Conservation (phyloP, 73 alveolate genomes). For the Tetrahymena borealis region DNA sequence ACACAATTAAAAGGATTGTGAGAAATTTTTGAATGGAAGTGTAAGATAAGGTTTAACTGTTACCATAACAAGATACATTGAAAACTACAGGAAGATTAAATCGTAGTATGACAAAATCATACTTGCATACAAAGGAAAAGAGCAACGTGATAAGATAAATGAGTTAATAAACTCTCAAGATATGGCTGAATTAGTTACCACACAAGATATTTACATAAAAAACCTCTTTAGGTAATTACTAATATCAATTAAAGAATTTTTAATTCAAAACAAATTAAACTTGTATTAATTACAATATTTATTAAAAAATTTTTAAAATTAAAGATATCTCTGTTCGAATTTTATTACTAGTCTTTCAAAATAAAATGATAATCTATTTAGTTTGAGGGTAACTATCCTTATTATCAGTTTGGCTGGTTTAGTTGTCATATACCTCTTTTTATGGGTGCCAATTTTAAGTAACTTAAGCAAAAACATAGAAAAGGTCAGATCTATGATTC, state of each 20-base stretch:
- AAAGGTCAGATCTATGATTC: neutral
- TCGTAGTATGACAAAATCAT: neutral
- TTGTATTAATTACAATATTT: no score
- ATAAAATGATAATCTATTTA: neutral
- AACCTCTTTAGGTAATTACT: neutral
- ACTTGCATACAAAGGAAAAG: neutral
- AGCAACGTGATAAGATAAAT: neutral
- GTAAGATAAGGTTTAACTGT: neutral
- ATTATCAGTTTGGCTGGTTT: neutral
- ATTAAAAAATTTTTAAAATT: neutral
- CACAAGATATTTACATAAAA: neutral
- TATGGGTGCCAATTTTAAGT: neutral
- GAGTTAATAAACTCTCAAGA: neutral
- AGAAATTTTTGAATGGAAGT: neutral
- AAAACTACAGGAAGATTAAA: neutral
- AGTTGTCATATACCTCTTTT: neutral
- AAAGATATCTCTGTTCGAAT: neutral
- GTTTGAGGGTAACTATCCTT: neutral
- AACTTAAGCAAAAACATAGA: neutral
- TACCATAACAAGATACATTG: neutral
- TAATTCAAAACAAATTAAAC: no score
- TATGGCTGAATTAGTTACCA: neutral
- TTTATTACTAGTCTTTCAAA: neutral
- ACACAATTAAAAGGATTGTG: neutral
- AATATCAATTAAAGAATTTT: neutral